These are phyloP conservation scores for Salix arbutifolia DNA, from an alignment of 345 rosid genomes.

Conservation along the genomic window DNA sequence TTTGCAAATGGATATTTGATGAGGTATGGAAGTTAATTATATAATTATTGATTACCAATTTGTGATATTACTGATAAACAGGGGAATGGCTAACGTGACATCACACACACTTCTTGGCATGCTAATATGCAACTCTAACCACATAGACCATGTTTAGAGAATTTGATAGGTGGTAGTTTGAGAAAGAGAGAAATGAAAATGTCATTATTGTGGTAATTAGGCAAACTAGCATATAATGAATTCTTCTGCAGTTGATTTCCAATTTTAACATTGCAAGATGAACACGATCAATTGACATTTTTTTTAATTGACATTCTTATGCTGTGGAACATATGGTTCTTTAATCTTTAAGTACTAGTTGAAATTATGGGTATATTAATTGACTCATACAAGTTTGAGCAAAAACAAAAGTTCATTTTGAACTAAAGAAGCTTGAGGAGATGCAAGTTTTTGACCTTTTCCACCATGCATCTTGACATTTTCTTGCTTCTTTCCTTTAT, in stretches of 20 bases:
- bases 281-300: neutral
- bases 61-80: neutral
- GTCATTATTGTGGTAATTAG: no score
- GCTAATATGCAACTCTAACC: no score
- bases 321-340: neutral
- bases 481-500: neutral
- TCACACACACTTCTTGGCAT: neutral
- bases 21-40: slow-evolving; percentile 52
- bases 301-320: no score
- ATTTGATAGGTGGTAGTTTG: no score
- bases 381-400: neutral
- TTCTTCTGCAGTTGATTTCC: neutral
- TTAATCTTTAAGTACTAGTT: neutral
- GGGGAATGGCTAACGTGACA: neutral
- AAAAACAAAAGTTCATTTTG: neutral
- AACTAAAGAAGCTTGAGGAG: neutral
- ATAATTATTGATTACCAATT: neutral
- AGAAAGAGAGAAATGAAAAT: no score
- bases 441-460: neutral
- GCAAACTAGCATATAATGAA: no score
- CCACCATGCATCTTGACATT: neutral
- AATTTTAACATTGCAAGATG: neutral
- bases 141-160: no score
- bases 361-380: neutral
- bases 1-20: slow-evolving; percentile 89